Evolutionary conservation across 208 protist species (phyloP).

Genomic region (Trypanosoma conorhini): DNA sequence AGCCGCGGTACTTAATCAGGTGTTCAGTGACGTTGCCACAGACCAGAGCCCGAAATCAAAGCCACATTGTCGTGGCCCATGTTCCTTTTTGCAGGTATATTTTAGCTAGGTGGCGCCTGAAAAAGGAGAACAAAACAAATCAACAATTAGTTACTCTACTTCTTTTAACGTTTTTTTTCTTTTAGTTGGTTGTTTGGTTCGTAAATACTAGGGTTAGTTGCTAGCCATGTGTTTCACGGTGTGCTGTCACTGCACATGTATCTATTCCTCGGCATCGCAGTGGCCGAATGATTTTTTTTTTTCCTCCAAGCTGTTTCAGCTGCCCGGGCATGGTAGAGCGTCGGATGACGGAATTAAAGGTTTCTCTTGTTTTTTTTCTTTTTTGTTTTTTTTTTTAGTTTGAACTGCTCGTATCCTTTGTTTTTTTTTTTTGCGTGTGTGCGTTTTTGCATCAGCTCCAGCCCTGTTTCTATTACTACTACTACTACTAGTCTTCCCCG

Average conservation of each 20-base stretch:
- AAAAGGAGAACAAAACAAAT: not conserved
- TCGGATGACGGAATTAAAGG: not conserved
- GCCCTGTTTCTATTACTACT: constrained; percentile 2
- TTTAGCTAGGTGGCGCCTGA: not conserved
- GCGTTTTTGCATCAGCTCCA: not conserved
- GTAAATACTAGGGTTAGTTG: too few species aligned
- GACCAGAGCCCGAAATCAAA: not conserved
- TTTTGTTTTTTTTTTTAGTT: not conserved
- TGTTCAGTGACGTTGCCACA: not conserved
- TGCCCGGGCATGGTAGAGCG: too few species aligned
- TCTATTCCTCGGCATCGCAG: not conserved
- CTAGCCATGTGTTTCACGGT: too few species aligned
- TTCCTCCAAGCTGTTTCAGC: not conserved
- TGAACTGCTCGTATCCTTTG: not conserved
- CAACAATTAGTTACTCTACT: not conserved
- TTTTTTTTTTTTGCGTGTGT: not conserved
- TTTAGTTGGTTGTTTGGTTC: too few species aligned
- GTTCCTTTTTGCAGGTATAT: not conserved
- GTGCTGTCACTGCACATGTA: not conserved
- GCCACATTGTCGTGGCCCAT: not conserved
- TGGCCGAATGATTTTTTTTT: not conserved
- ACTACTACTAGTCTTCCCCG: not conserved
- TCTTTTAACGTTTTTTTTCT: not conserved
- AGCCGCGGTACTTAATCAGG: constrained; percentile 53
- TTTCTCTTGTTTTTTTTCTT: not conserved